A percentile compares a stretch with the other conserved stretches of the same genome.
These are phyloP conservation scores for Solanum habrochaites DNA, from an alignment of 257 asterid genomes.

Conservation along the genomic window DNA sequence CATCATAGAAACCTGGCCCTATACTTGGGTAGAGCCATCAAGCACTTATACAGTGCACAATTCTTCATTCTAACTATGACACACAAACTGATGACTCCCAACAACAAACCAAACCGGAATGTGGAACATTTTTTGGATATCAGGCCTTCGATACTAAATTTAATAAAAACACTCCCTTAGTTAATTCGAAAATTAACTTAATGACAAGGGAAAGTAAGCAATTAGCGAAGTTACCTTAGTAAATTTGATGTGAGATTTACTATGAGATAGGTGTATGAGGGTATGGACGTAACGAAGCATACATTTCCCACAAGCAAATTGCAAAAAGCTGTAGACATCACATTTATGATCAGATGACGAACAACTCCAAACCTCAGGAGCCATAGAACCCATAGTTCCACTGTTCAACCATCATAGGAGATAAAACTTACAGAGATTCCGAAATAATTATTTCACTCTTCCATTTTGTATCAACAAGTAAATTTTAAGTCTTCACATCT, in stretches of 20 bases:
- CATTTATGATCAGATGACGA: conserved; percentile 6
- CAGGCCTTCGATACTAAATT: background rate
- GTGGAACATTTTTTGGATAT: background rate
- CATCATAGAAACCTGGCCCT: too few species aligned
- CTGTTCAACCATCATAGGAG: background rate
- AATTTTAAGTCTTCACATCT: conserved; percentile 10
- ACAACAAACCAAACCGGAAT: too few species aligned
- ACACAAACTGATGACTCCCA: too few species aligned
- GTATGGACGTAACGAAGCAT: background rate
- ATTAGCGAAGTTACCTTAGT: background rate
- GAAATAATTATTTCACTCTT: conserved; percentile 5
- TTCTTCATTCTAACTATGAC: too few species aligned
- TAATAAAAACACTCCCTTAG: too few species aligned
- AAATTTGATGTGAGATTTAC: background rate
- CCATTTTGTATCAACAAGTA: background rate
- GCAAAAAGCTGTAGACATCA: conserved; percentile 19
- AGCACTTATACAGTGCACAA: too few species aligned
- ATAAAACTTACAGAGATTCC: background rate
- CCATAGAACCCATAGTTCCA: conserved; percentile 14
- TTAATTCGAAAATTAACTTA: too few species aligned
- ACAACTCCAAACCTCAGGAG: conserved; percentile 3
- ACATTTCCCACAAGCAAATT: conserved; percentile 20
- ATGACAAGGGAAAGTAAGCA: too few species aligned
- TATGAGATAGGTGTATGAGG: background rate
- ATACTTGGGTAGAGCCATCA: too few species aligned